phyloP scores from a whole-genome alignment of 768 basidiomycete genomes.

The Scleroderma bovista region DNA sequence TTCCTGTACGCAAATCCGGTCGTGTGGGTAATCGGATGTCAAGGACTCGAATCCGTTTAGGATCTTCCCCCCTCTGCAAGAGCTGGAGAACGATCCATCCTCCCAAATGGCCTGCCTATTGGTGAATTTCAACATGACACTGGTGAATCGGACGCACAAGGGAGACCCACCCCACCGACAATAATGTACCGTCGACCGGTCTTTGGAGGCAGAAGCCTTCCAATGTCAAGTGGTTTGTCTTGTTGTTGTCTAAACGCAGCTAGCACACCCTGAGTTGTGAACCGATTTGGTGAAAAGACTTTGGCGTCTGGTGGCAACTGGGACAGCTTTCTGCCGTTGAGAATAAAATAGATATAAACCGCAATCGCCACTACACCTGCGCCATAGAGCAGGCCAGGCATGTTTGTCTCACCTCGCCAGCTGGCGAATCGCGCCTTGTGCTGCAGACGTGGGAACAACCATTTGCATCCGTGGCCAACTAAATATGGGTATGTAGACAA shows the following conservation, averaged over 20 bases:
- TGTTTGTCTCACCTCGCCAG: constrained; percentile 4
- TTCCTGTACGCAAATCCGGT: constrained; percentile 48
- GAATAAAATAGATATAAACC: constrained; percentile 34
- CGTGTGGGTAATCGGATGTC: constrained; percentile 63
- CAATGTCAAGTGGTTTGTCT: constrained; percentile 29
- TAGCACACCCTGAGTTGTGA: constrained; percentile 39
- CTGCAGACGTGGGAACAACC: no score
- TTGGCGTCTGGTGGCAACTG: constrained; percentile 43
- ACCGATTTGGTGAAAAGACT: constrained; percentile 48
- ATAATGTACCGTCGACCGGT: constrained; percentile 75
- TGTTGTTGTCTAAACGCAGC: constrained; percentile 34
- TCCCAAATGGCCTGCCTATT: constrained; percentile 67
- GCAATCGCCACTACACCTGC: constrained; percentile 4
- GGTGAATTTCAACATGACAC: background rate
- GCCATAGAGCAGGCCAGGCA: constrained; percentile 11
- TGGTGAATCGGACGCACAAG: no score
- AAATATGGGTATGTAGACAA: no score
- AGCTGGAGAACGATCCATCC: constrained; percentile 74
- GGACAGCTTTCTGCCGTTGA: constrained; percentile 54
- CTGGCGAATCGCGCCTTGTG: no score
- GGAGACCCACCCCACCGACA: constrained; percentile 58
- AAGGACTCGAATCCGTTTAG: constrained; percentile 55
- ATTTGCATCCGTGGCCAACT: no score
- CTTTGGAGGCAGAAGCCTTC: constrained; percentile 52
- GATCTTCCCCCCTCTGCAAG: constrained; percentile 65